phyloP scores from a whole-genome alignment of 2,329 filamentous ascomycete species.

The Colletotrichum navitas region DNA sequence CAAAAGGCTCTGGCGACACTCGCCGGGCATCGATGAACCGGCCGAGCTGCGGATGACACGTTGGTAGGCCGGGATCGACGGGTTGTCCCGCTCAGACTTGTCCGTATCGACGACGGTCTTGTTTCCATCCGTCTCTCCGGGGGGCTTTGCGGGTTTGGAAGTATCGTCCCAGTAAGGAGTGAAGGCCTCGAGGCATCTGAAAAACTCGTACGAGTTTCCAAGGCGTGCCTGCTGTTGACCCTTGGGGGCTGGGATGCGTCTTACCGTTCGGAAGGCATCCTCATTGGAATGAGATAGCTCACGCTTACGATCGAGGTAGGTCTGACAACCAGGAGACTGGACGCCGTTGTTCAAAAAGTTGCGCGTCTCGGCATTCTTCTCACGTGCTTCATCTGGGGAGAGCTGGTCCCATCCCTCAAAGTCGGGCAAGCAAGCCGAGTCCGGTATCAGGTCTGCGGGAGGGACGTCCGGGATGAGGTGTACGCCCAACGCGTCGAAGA shows the following conservation, averaged over 20 bases:
- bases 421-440: constrained; percentile 65
- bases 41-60: constrained; percentile 57
- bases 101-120: constrained; percentile 35
- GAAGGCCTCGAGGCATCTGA: constrained; percentile 70
- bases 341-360: constrained; percentile 65
- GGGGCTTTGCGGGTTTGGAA: constrained; percentile 51
- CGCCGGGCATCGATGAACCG: constrained; percentile 69
- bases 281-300: constrained; percentile 70
- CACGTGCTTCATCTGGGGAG: constrained; percentile 62
- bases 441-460: constrained; percentile 65
- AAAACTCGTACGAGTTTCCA: constrained; percentile 76
- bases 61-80: background rate
- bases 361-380: constrained; percentile 62
- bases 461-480: constrained; percentile 65
- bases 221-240: constrained; percentile 67
- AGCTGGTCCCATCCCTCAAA: constrained; percentile 65
- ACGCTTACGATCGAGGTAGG: constrained; percentile 69
- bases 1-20: constrained; percentile 69
- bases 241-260: constrained; percentile 66
- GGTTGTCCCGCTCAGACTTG: constrained; percentile 38
- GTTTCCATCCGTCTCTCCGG: constrained; percentile 22
- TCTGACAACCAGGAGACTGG: constrained; percentile 67
- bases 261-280: constrained; percentile 71
- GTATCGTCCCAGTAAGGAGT: constrained; percentile 74
- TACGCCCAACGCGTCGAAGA: constrained; percentile 70